phyloP scores from a whole-genome alignment of 148 eudicot species.

The Arbutus unedo region DNA sequence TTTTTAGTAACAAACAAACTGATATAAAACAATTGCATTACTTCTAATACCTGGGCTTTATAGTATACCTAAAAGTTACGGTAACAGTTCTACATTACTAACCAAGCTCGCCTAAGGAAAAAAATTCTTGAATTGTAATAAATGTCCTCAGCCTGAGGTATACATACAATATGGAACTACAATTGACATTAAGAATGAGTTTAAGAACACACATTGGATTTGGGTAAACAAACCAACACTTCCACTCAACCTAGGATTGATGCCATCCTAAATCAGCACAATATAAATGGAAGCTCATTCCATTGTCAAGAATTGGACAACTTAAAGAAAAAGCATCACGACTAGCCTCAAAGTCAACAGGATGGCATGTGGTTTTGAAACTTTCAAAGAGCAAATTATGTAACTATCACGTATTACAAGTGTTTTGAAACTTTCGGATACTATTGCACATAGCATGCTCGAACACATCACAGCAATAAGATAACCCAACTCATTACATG shows the following conservation, averaged over 20 bases:
- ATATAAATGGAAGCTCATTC: not conserved
- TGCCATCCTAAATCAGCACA: not conserved
- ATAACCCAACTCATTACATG: not conserved
- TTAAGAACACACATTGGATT: not conserved
- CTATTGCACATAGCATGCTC: not conserved
- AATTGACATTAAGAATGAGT: not conserved
- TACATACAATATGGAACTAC: not conserved
- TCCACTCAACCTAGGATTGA: not conserved
- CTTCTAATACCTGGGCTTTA: not conserved
- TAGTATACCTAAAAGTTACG: not conserved
- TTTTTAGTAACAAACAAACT: not conserved
- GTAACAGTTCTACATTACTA: not conserved
- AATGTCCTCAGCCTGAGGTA: not conserved
- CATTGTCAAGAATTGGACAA: not conserved
- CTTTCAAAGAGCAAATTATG: slow-evolving; percentile 9
- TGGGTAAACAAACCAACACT: not conserved
- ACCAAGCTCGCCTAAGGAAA: not conserved
- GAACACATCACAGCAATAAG: not conserved
- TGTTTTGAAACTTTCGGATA: not conserved
- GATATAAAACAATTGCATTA: not conserved
- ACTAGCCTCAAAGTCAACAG: not conserved
- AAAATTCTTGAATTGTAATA: not conserved
- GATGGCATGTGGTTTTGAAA: slow-evolving; percentile 5
- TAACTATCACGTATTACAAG: not conserved
- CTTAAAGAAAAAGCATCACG: not conserved